phyloP scores from a whole-genome alignment of 176 grass and related monocot genomes.

The Hyparrhenia diplandra region DNA sequence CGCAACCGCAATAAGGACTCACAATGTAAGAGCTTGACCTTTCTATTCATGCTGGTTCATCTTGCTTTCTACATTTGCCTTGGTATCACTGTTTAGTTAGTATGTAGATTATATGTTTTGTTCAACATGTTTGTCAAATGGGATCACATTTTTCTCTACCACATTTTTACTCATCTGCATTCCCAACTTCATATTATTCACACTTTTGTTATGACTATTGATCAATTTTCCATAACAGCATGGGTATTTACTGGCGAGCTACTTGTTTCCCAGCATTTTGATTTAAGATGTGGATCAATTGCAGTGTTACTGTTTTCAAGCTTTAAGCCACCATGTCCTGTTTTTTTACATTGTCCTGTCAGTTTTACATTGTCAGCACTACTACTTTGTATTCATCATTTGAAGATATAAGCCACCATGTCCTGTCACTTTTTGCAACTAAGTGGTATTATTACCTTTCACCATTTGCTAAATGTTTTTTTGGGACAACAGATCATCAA shows the following conservation, averaged over 20 bases:
- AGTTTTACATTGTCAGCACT: neutral
- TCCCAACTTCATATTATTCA: neutral
- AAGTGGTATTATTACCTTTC: conserved; percentile 2
- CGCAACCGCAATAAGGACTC: conserved; percentile 57
- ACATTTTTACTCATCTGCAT: neutral
- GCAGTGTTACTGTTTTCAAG: neutral
- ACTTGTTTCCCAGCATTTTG: neutral
- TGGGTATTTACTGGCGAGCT: neutral
- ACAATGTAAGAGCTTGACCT: conserved; percentile 41
- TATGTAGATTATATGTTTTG: neutral
- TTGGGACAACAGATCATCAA: conserved; percentile 42
- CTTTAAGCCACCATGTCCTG: neutral
- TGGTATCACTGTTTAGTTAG: neutral
- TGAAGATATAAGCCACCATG: neutral
- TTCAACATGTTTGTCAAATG: neutral
- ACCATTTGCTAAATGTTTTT: conserved; percentile 9
- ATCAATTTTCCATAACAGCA: neutral
- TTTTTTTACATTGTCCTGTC: too few species aligned
- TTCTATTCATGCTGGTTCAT: neutral
- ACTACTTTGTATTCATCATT: too few species aligned
- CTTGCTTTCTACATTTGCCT: neutral
- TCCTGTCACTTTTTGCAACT: neutral
- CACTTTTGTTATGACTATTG: neutral
- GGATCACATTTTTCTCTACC: neutral
- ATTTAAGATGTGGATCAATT: conserved; percentile 6